These are phyloP conservation scores for Microdochium trichocladiopsis DNA, from an alignment of 2,329 filamentous ascomycete genomes.

Conservation along the genomic window DNA sequence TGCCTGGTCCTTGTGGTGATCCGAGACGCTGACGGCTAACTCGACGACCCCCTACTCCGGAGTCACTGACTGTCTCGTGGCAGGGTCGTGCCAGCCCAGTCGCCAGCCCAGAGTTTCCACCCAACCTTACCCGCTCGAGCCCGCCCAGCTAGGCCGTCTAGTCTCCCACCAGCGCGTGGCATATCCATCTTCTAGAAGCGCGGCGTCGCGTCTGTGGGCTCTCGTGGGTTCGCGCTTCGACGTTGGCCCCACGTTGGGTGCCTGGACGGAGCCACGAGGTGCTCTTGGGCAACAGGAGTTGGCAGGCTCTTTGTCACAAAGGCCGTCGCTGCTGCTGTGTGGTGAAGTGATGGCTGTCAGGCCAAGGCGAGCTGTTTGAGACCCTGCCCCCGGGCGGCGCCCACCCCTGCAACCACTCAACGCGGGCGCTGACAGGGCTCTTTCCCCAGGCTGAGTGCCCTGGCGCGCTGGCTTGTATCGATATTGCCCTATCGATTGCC, in stretches of 20 bases:
- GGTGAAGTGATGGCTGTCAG: too few relatives aligned
- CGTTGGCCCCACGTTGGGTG: background rate
- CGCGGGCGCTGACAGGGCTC: background rate
- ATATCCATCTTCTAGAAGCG: background rate
- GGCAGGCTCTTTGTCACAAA: too few relatives aligned
- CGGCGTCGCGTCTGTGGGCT: background rate
- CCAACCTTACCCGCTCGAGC: too few relatives aligned
- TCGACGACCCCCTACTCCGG: too few relatives aligned
- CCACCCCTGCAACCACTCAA: background rate
- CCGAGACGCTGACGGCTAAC: too few relatives aligned
- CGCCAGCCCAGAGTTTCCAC: too few relatives aligned
- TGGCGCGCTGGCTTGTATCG: background rate
- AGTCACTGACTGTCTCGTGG: too few relatives aligned
- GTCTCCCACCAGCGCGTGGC: background rate
- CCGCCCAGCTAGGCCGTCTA: too few relatives aligned
- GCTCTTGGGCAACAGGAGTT: background rate
- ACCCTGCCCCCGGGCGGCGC: background rate
- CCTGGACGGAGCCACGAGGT: too few relatives aligned
- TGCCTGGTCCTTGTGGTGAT: too few relatives aligned
- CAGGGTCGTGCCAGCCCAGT: too few relatives aligned
- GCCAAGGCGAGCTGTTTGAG: background rate
- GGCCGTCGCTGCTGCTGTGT: too few relatives aligned
- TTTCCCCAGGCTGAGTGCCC: background rate
- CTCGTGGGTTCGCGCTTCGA: background rate
- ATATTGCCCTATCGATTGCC: slow-evolving; percentile 1